Base-by-base conservation (phyloP, 2,329 filamentous ascomycete species). In the Pseudogymnoascus sp. region DNA sequence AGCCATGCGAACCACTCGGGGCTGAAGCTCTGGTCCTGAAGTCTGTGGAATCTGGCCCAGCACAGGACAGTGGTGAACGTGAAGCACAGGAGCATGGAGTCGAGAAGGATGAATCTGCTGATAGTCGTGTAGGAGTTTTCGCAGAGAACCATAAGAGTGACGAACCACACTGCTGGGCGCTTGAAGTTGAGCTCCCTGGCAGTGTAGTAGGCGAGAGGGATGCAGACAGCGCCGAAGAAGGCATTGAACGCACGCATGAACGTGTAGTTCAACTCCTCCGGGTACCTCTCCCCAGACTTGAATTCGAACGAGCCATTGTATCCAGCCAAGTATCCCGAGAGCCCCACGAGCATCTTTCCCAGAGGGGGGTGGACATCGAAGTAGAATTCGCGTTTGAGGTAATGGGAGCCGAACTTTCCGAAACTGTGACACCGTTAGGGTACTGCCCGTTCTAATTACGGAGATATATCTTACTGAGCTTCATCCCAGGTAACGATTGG, bases 251-350 rank as follows among this genome's bases (percentile, higher is more conserved):
- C 83, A 69, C 94, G 90, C 95, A 99, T 99, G 72, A 96, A 96
- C 69, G 92, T 95, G 75, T 96, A 99, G 79, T 99, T 88, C 72
- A 99, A 81, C 70, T 97, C 91, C 67, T 87, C 85, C 9, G 94
- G 94, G 74, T 99, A 99, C 60, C 84, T 91, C 72, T 97, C 94
- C 73, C 94, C 94, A 60, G 93, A 97, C 77, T 99, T 99, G 83
- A 99, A 99, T 73, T 99, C 94, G 76, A 99, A 99, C 3, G 93
- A 95, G 62, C 94, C 94, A 79, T 99, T 99, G 81, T 99, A 99
- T 67, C 93, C 93, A 67, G 93, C 95, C 64, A 99, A 82, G 72
- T 95, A 96, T 72, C 94, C 94, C 6, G 94, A 97, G 59, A 99
- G 82, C 65, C 94, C 94, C 68, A 99, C 93, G 61, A 99, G 86